A percentile compares a stretch with the other conserved stretches of the same genome.
Conservation (phyloP, 2,329 filamentous ascomycete species). For the Aureobasidium sp. region DNA sequence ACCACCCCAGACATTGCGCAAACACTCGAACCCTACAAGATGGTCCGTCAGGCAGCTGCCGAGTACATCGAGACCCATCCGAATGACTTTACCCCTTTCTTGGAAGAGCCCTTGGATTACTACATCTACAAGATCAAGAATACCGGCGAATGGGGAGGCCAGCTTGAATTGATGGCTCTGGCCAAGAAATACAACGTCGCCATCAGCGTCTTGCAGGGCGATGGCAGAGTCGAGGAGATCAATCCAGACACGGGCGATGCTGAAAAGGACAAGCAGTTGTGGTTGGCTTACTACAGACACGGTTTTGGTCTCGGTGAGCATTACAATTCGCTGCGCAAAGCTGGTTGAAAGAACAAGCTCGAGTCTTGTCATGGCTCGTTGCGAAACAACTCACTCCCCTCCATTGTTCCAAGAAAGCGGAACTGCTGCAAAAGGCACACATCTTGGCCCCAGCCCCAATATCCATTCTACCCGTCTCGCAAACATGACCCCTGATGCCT, state of each 20-base stretch:
- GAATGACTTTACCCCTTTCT: slow-evolving; percentile 77
- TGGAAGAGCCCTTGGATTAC: slow-evolving; percentile 66
- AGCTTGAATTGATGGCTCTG: slow-evolving; percentile 80
- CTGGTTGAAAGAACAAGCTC: neutral
- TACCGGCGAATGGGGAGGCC: slow-evolving; percentile 92
- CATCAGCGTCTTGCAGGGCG: slow-evolving; percentile 75
- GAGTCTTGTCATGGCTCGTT: too few species aligned
- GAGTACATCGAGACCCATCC: slow-evolving; percentile 64
- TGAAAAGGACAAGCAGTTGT: slow-evolving; percentile 51
- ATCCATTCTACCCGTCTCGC: too few species aligned
- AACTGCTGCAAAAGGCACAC: too few species aligned
- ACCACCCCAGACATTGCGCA: slow-evolving; percentile 15
- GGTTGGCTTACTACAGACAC: slow-evolving; percentile 92
- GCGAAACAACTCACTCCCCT: too few species aligned
- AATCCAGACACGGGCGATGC: slow-evolving; percentile 41
- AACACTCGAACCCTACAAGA: slow-evolving; percentile 44
- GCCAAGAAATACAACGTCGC: slow-evolving; percentile 70
- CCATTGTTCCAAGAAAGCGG: too few species aligned
- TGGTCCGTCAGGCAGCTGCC: slow-evolving; percentile 62
- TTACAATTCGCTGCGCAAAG: slow-evolving; percentile 71
- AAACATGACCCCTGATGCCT: too few species aligned
- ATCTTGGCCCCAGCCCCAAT: too few species aligned
- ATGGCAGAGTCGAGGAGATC: slow-evolving; percentile 71
- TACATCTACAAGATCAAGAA: slow-evolving; percentile 72
- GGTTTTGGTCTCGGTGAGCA: slow-evolving; percentile 93